Evolutionary conservation across 1,284 basidiomycete species (phyloP), one percentile per base, ranked within the genome.

Genomic region (Moniliella sp.): DNA sequence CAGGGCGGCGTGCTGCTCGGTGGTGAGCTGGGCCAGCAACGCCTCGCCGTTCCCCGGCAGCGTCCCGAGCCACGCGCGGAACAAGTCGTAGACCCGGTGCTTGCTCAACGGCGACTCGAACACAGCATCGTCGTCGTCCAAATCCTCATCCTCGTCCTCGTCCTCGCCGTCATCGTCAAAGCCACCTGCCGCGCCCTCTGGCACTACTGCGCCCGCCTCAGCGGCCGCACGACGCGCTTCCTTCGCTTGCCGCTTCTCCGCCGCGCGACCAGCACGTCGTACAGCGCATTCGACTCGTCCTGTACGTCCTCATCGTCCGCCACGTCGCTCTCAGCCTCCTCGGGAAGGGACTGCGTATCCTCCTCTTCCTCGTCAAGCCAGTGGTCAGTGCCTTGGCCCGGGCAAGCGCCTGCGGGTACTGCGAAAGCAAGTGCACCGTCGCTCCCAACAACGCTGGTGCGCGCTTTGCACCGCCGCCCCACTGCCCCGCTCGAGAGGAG

Each of bases 231-330:
- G n/a, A n/a, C 42, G 9, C 28, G 18, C 9, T 15, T 21, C 4
- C 38, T 33, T 1, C 57, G 34, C 18, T 47, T 44, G 5, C 41
- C 49, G 0, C 48, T 40, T 16, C 57, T 54, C 16, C 45, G 39
- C 2, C 50, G 48, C 16, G 57, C 46, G 29, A 59, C 39, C 42
- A 57, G 51, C 27, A 50, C 38, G 4, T 57, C 49, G 27, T 59
- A n/a, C n/a, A n/a, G n/a, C n/a, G n/a, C 56, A 12, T 34, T 39
- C 31, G 54, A 49, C 29, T 50, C 50, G 25, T 54, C 55, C 1
- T 37, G 38, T 7, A 39, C 39, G 2, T 39, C 38, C 15, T 38
- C 48, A 8, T 27, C 40, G 5, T 50, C 46, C 1, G 50, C 47
- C 2, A 46, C n/a, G n/a, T n/a, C n/a, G n/a, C n/a, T n/a, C n/a